Conservation (phyloP, 2,329 filamentous ascomycete species). For the Beauveria caledonica region DNA sequence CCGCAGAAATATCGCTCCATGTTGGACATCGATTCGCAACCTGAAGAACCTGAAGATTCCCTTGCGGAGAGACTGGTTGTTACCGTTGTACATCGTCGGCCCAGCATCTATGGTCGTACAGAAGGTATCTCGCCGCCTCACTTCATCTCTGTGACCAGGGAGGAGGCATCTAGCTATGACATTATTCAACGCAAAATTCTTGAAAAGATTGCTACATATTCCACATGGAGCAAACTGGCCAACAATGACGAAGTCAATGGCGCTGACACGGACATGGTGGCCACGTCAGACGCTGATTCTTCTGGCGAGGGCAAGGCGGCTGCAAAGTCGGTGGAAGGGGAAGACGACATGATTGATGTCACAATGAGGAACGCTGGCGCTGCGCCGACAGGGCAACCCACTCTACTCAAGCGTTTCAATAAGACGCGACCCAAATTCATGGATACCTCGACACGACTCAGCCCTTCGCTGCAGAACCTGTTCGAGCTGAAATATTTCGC, state of each 20-base stretch:
- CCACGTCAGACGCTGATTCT: constrained; percentile 54
- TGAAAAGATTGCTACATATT: constrained; percentile 65
- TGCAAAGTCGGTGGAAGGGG: constrained; percentile 73
- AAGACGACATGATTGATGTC: constrained; percentile 86
- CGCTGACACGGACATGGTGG: constrained; percentile 61
- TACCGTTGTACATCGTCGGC: constrained; percentile 57
- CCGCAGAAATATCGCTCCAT: constrained; percentile 43
- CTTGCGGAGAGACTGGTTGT: constrained; percentile 61
- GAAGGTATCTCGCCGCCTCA: constrained; percentile 42
- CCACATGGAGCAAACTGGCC: constrained; percentile 57
- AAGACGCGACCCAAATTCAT: constrained; percentile 44
- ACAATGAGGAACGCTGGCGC: constrained; percentile 60
- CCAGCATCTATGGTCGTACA: constrained; percentile 22
- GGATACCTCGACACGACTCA: constrained; percentile 48
- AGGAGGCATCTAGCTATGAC: constrained; percentile 62
- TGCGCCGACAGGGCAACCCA: constrained; percentile 17
- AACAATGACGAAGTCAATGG: constrained; percentile 40
- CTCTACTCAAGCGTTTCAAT: constrained; percentile 40
- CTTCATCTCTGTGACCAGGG: constrained; percentile 66
- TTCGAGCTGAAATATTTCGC: constrained; percentile 68
- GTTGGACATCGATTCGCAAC: constrained; percentile 36
- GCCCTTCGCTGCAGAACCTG: constrained; percentile 56
- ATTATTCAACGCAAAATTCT: constrained; percentile 73
- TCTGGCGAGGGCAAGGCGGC: constrained; percentile 63
- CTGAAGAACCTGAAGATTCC: constrained; percentile 51